These are phyloP conservation scores for Ziziphus jujuba DNA, from an alignment of 306 rosid genomes.

Conservation along the genomic window DNA sequence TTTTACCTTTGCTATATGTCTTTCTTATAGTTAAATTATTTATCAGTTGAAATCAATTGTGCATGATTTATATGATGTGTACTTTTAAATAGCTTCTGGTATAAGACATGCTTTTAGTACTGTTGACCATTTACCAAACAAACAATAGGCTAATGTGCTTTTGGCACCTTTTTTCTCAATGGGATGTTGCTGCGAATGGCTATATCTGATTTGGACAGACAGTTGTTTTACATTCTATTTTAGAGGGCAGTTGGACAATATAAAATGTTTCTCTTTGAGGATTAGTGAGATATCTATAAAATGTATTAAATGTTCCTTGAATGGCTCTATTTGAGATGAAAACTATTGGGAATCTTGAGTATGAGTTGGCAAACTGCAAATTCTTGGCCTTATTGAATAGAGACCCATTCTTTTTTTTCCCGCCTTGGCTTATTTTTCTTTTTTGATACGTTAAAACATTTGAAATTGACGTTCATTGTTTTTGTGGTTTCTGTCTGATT, in stretches of 20 bases:
- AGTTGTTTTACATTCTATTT: neutral
- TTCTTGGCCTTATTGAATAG: neutral
- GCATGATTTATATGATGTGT: neutral
- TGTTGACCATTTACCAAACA: too few relatives aligned
- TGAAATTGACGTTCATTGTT: neutral
- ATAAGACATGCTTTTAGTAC: too few relatives aligned
- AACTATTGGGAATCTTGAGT: neutral
- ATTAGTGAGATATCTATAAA: neutral
- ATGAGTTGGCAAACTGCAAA: neutral
- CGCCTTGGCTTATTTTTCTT: neutral
- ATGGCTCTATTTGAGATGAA: neutral
- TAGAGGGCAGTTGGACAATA: slow-evolving; percentile 7
- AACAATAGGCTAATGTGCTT: too few relatives aligned
- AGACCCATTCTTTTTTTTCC: neutral
- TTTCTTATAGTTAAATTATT: neutral
- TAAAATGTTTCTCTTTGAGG: neutral
- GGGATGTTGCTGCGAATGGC: too few relatives aligned
- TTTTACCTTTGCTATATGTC: slow-evolving; percentile 1
- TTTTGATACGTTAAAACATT: neutral
- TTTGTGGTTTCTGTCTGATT: neutral
- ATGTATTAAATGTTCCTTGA: neutral
- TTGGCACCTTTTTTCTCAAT: too few relatives aligned
- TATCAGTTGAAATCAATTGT: too few relatives aligned
- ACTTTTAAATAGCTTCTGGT: neutral
- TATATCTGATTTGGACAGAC: neutral